Evolutionary conservation across 257 asterid species (phyloP).

Genomic region (Solanum acaule): DNA sequence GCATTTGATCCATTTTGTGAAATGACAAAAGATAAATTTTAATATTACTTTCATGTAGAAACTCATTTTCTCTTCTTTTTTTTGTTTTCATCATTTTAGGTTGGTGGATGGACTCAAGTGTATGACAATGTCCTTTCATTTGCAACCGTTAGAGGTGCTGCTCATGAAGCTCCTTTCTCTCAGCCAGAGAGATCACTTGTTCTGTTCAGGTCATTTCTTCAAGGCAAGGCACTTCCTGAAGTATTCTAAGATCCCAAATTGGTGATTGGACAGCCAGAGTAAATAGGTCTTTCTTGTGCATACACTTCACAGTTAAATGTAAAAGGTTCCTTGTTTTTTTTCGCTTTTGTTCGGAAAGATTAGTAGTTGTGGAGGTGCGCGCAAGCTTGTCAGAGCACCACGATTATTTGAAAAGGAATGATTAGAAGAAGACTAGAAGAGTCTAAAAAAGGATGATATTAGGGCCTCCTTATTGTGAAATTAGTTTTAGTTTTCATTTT

Average conservation of each 20-base stretch:
- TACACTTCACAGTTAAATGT: not conserved
- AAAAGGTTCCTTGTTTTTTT: not conserved
- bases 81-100: constrained; percentile 40
- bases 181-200: constrained; percentile 67
- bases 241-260: constrained; percentile 8
- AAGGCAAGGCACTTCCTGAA: constrained; percentile 48
- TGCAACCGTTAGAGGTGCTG: constrained; percentile 67
- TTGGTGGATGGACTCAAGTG: constrained; percentile 70
- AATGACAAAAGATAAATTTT: no score
- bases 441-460: not conserved
- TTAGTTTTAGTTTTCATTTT: not conserved
- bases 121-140: constrained; percentile 53
- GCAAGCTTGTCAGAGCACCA: not conserved
- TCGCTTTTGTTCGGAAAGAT: not conserved
- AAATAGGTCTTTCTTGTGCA: constrained; percentile 2
- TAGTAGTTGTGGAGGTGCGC: not conserved
- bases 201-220: constrained; percentile 51
- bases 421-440: not conserved
- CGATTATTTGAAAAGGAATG: not conserved
- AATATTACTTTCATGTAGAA: not conserved
- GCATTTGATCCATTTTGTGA: not conserved
- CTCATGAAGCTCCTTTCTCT: constrained; percentile 76
- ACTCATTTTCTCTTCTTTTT: constrained; percentile 21
- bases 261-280: not conserved
- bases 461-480: not conserved